These are phyloP conservation scores for Tylopilus rubrobrunneus DNA, from an alignment of 768 basidiomycete genomes.

Conservation along the genomic window DNA sequence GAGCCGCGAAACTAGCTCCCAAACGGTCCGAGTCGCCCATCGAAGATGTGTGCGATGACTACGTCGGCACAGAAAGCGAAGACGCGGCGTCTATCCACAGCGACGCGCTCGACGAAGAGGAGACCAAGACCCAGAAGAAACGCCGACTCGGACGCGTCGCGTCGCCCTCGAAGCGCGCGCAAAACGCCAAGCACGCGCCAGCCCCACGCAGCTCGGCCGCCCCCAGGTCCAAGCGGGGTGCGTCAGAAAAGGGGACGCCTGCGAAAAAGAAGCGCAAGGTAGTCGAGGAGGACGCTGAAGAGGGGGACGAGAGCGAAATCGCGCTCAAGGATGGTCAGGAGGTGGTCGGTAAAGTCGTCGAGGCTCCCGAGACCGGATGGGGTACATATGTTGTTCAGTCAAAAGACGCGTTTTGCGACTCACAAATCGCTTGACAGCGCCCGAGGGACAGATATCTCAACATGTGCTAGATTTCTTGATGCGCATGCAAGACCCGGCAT, in stretches of 20 bases:
- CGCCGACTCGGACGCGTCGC: slow-evolving; percentile 19
- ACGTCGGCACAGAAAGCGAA: slow-evolving; percentile 11
- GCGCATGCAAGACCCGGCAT: slow-evolving; percentile 65
- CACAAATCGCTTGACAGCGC: slow-evolving; percentile 44
- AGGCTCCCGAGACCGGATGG: slow-evolving; percentile 80
- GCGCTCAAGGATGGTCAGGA: slow-evolving; percentile 62
- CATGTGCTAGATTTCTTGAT: slow-evolving; percentile 80
- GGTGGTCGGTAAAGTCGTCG: slow-evolving; percentile 70
- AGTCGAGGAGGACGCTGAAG: slow-evolving; percentile 9
- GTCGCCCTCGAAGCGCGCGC: slow-evolving; percentile 28
- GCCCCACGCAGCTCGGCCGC: background rate
- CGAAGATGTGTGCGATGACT: slow-evolving; percentile 11
- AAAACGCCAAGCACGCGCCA: too few relatives aligned
- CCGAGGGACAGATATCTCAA: slow-evolving; percentile 79
- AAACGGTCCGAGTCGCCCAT: slow-evolving; percentile 2
- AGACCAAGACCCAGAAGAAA: slow-evolving; percentile 17
- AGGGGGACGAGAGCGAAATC: slow-evolving; percentile 36
- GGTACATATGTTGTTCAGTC: slow-evolving; percentile 38
- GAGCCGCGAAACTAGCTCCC: background rate
- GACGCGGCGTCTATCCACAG: slow-evolving; percentile 33
- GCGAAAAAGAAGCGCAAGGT: slow-evolving; percentile 26
- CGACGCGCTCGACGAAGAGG: slow-evolving; percentile 44
- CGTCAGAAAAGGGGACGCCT: slow-evolving; percentile 12
- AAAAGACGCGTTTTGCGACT: background rate
- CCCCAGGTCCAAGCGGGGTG: slow-evolving; percentile 24